A percentile compares a stretch with the other conserved stretches of the same genome.
phyloP scores from a whole-genome alignment of 768 basidiomycete species.

The Dacryopinax primogenitus region DNA sequence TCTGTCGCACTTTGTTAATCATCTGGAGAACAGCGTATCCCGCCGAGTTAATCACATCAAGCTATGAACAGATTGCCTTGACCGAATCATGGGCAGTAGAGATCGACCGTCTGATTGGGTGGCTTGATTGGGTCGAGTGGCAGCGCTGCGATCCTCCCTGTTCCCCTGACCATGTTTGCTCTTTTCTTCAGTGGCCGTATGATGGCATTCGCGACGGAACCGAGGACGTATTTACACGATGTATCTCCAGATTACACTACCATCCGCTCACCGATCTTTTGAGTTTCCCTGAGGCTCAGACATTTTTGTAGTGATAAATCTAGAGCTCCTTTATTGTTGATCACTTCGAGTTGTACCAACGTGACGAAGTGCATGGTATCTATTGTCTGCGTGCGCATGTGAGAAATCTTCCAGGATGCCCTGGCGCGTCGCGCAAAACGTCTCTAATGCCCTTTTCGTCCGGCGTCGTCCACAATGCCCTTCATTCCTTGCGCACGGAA shows the following conservation, averaged over 20 bases:
- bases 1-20: not conserved
- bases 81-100: slow-evolving; percentile 7
- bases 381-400: no score
- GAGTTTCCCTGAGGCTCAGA: no score
- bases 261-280: not conserved
- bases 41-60: not conserved
- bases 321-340: no score
- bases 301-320: no score
- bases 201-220: not conserved
- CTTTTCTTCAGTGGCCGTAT: not conserved
- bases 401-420: no score
- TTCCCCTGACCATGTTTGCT: not conserved
- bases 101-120: slow-evolving; percentile 6
- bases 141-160: slow-evolving; percentile 4
- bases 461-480: no score
- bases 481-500: no score
- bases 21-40: not conserved
- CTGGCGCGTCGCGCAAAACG: no score
- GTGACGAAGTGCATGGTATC: no score
- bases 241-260: not conserved
- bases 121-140: slow-evolving; percentile 13
- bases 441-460: no score
- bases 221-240: not conserved
- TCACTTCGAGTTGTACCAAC: no score
- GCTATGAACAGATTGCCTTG: not conserved